Base-by-base conservation (phyloP, 75 land plant genomes). In the Azolla pinnata region DNA sequence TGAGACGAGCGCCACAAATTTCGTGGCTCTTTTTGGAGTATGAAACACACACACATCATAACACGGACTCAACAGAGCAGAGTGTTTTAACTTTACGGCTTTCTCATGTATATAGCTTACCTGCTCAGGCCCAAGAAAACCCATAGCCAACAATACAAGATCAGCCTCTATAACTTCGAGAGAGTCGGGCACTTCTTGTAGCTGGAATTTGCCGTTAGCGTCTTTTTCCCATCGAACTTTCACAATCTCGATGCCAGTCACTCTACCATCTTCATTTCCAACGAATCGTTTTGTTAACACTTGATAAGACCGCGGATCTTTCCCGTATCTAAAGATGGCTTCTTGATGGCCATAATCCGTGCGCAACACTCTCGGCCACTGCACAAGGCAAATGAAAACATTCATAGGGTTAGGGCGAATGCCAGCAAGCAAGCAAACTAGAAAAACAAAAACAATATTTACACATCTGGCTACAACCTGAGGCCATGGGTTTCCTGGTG, bases 261-360 rank as follows among this genome's bases (percentile, higher is more conserved):
- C 70, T 24, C 35, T 60, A 9, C 90, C 96, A 42, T 79, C 68
- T 21, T 81, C 96, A 72, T 93, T 83, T 24, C 83, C 87, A 10
- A 93, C 33, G 45, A 93, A 93, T 29, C 81, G 62, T 71, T 93
- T 93, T 14, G 99, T 93, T 63, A 83, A 46, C 16, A 93, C 99
- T 63, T 85, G 85, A 49, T 83, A 93, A 5, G 84, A 56, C 27
- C 99, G 65, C 14, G 99, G 99, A 42, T 93, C 99, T 44, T 83
- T 83, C 12, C 99, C 99, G 63, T 84, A 86, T 60, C 83, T 88
- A 19, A 82, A 50, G 14, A 75, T 70, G 29, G 91, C 90, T 69
- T 93, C 99, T 38, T 88, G 84, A 57, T 93, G 99, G 16, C 99
- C 99, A 81, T 93, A 93, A 56, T 93, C 99, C 29, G 84, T 88